A percentile compares a stretch with the other conserved stretches of the same genome.
Conservation (phyloP, 805 yeast genomes). For the Phaffomyces antillensis region DNA sequence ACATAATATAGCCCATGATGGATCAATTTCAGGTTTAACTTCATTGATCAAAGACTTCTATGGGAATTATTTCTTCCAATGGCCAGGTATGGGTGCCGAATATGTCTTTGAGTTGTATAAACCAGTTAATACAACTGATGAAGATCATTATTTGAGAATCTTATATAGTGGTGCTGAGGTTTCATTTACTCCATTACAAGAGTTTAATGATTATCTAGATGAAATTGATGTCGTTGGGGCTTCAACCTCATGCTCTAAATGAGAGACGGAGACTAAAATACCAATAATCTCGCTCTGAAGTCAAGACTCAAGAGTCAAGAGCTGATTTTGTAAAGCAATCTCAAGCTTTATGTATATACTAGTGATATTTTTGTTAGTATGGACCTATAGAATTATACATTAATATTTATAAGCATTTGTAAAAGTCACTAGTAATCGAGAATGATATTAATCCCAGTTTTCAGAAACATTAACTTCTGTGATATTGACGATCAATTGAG, state of each 20-base stretch:
- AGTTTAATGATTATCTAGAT: slow-evolving; percentile 16
- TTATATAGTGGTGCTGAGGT: slow-evolving; percentile 28
- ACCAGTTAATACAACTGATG: slow-evolving; percentile 7
- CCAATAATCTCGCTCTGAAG: too few species aligned
- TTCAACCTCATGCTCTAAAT: slow-evolving; percentile 7
- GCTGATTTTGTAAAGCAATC: too few species aligned
- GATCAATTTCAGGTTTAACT: slow-evolving; percentile 29
- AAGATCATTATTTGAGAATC: slow-evolving; percentile 27
- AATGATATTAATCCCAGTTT: too few species aligned
- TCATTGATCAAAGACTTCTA: slow-evolving; percentile 28
- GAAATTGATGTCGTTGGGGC: slow-evolving; percentile 6
- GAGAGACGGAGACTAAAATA: too few species aligned
- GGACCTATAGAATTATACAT: too few species aligned
- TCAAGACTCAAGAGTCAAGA: too few species aligned
- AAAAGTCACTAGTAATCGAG: too few species aligned
- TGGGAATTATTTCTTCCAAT: slow-evolving; percentile 26
- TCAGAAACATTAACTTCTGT: too few species aligned
- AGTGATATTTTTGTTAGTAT: too few species aligned
- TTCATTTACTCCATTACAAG: slow-evolving; percentile 13
- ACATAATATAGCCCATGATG: slow-evolving; percentile 38
- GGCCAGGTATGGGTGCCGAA: slow-evolving; percentile 46
- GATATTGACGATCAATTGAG: too few species aligned
- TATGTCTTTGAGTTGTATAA: slow-evolving; percentile 33
- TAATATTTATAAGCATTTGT: too few species aligned
- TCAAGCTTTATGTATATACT: too few species aligned